A percentile compares a stretch with the other conserved stretches of the same genome.
These are phyloP conservation scores for Cryptococcus sp. DNA, from an alignment of 1,284 basidiomycete genomes.

Conservation along the genomic window DNA sequence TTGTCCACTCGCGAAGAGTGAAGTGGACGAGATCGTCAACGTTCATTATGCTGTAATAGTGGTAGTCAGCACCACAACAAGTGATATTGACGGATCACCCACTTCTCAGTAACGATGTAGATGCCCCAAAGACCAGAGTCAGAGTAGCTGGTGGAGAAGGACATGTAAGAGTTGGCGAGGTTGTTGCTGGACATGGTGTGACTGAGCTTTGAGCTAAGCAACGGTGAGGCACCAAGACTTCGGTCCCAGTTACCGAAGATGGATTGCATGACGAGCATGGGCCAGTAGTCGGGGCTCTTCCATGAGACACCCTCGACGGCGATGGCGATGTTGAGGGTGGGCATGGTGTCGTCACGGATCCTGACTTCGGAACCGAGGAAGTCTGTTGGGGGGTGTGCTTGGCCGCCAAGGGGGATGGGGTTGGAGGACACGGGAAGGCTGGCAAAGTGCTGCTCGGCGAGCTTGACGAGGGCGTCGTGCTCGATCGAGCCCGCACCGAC, in stretches of 20 bases:
- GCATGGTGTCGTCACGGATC: constrained; percentile 86
- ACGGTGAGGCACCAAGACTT: constrained; percentile 83
- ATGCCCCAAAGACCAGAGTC: constrained; percentile 99
- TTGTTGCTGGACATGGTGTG: constrained; percentile 91
- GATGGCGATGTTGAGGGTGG: constrained; percentile 90
- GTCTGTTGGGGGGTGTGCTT: constrained; percentile 68
- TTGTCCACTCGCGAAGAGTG: constrained; percentile 93
- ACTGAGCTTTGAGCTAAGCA: constrained; percentile 87
- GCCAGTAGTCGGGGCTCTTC: constrained; percentile 98
- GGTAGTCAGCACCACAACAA: not conserved
- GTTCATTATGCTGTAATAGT: constrained; percentile 62
- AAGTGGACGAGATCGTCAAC: constrained; percentile 94
- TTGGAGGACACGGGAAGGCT: constrained; percentile 81
- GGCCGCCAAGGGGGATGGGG: constrained; percentile 84
- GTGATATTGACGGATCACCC: constrained; percentile 18
- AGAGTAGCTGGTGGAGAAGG: constrained; percentile 99
- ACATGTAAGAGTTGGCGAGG: constrained; percentile 99
- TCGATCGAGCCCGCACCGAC: constrained; percentile 95
- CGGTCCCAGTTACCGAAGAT: constrained; percentile 99
- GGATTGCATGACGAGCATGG: constrained; percentile 97
- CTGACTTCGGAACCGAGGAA: constrained; percentile 97
- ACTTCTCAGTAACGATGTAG: constrained; percentile 93
- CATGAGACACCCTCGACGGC: constrained; percentile 98
- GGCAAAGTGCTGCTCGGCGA: constrained; percentile 93
- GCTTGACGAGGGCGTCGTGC: constrained; percentile 88